phyloP scores from a whole-genome alignment of 2,329 filamentous ascomycete genomes.

The Colletotrichum salicis region DNA sequence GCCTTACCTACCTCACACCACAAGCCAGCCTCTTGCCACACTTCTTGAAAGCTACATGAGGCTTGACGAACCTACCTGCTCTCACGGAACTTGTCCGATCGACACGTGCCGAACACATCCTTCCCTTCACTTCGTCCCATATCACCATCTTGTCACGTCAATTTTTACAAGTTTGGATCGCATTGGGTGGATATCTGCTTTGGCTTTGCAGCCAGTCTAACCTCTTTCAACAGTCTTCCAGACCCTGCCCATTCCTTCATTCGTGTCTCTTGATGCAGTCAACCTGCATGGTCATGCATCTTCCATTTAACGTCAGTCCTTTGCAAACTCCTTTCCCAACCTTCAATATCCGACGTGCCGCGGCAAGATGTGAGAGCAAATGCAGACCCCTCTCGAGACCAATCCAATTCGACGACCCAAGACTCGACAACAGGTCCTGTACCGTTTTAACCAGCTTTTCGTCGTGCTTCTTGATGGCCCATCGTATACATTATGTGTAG shows the following conservation, averaged over 20 bases:
- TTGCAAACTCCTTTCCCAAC: conserved; percentile 20
- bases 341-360: conserved; percentile 8
- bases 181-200: conserved; percentile 32
- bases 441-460: conserved; percentile 18
- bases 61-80: neutral
- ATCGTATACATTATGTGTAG: neutral
- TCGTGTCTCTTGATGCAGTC: neutral
- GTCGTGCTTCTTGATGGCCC: neutral
- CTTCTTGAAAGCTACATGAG: neutral
- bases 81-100: conserved; percentile 29
- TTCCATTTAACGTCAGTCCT: conserved; percentile 1
- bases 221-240: conserved; percentile 28
- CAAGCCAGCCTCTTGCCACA: neutral
- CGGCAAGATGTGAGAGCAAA: conserved; percentile 2
- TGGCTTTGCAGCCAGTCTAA: conserved; percentile 35
- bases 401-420: neutral
- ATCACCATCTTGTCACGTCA: neutral
- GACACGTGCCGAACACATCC: neutral
- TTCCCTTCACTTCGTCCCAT: conserved; percentile 1
- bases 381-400: neutral
- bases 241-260: conserved; percentile 5
- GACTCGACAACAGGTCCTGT: conserved; percentile 14
- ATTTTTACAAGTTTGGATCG: conserved; percentile 10
- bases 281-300: conserved; percentile 2
- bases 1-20: neutral